Evolutionary conservation across 2,329 filamentous ascomycete genomes (phyloP).

Genomic region (Catunica adiposa): DNA sequence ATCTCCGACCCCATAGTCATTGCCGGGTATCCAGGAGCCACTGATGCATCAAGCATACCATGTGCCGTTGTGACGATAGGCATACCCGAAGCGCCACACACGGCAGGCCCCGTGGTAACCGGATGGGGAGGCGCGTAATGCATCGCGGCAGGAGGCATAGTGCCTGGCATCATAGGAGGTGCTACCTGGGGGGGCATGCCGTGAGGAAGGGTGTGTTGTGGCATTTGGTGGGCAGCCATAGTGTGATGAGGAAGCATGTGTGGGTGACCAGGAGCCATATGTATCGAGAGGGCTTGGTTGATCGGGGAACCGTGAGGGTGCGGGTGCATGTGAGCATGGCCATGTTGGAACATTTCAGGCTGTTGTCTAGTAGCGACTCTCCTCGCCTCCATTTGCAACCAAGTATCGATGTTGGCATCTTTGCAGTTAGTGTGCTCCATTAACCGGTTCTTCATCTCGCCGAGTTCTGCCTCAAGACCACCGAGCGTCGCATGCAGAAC

Average conservation of each 20-base stretch:
- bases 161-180: background rate
- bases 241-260: constrained; percentile 2
- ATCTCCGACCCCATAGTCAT: background rate
- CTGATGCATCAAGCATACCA: background rate
- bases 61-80: background rate
- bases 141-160: background rate
- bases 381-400: constrained; percentile 36
- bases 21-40: background rate
- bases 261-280: background rate
- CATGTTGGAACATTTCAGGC: background rate
- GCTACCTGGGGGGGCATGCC: background rate
- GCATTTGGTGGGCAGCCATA: constrained; percentile 8
- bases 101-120: background rate
- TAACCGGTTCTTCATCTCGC: constrained; percentile 31
- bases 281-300: background rate
- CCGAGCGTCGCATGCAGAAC: constrained; percentile 29
- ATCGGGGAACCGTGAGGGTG: background rate
- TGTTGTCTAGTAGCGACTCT: constrained; percentile 26
- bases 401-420: constrained; percentile 35
- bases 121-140: background rate
- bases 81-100: background rate
- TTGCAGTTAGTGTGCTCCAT: constrained; percentile 37
- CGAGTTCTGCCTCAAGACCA: constrained; percentile 28
- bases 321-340: background rate
- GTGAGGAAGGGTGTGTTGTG: background rate